Evolutionary conservation across 139 green algal species (phyloP), one percentile per base, ranked within the genome.

Genomic region (Asterochloris sp.): DNA sequence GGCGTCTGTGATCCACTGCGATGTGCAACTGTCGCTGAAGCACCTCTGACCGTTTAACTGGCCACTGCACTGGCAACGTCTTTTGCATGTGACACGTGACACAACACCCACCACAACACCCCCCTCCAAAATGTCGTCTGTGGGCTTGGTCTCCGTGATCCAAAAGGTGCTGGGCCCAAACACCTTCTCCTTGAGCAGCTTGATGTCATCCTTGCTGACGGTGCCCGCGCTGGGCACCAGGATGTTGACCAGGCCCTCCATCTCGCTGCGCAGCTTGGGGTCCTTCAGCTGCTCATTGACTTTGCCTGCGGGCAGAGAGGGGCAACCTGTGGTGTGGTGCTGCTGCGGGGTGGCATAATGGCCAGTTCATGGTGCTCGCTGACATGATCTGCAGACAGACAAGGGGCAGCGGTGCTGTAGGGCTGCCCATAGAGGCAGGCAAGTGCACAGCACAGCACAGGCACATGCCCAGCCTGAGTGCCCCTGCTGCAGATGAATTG

Each of bases 141-240:
- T 82, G 21, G 85, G 83, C 47, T 66, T 79, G 19, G 89, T 94
- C 74, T 96, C 94, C 1, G 94, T 98, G 12, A 98, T 91, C 90
- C 91, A 98, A 82, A 96, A 98, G 15, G 85, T 91, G 28, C 85
- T 88, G 2, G 89, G 89, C 13, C 91, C 91, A 91, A 98, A 98
- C 47, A 92, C 89, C 24, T 89, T 78, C 47, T 95, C 91, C 76
- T 92, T 92, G 47, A 97, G 84, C 38, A 83, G 69, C 79, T 90
- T 90, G 24, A 94, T 69, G 47, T 90, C 85, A 11, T 87, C 83
- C 2, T 83, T 79, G 69, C 82, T 78, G 15, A 85, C 24, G 61
- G 83, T 74, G 8, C 84, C 76, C 68, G 83, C 64, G 9, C 38
- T 54, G 47, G 79, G 64, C 67, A 29, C 29, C 60, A 94, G 62